These are phyloP conservation scores for Scenedesmus sp. DNA, from an alignment of 163 green algal species.

Conservation along the genomic window DNA sequence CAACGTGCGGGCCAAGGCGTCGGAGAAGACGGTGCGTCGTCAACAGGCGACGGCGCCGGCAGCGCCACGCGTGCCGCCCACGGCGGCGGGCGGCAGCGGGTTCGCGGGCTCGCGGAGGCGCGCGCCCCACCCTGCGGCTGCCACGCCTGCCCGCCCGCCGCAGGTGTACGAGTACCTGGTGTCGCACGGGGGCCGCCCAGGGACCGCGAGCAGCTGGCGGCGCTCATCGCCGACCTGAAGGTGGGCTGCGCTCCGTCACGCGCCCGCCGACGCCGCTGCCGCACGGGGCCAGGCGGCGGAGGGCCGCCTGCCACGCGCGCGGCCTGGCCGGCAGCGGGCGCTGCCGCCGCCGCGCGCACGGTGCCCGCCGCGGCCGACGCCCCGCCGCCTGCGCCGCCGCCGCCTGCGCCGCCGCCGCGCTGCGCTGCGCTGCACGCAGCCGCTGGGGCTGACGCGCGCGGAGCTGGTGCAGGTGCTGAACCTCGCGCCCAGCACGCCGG, in stretches of 20 bases:
- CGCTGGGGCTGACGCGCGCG: constrained; percentile 53
- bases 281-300: too few species aligned
- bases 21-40: constrained; percentile 34
- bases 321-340: neutral
- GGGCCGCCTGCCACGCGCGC: neutral
- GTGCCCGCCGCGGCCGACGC: too few species aligned
- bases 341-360: too few species aligned
- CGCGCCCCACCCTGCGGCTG: neutral
- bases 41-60: neutral
- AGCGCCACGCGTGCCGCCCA: neutral
- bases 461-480: constrained; percentile 72
- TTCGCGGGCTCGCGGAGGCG: neutral
- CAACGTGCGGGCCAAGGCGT: constrained; percentile 38
- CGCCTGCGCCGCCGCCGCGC: neutral
- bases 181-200: constrained; percentile 10
- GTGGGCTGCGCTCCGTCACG: constrained; percentile 10
- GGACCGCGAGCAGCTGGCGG: constrained; percentile 18
- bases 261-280: neutral
- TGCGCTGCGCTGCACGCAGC: too few species aligned
- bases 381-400: neutral
- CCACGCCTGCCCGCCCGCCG: neutral
- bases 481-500: constrained; percentile 48
- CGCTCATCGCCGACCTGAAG: constrained; percentile 29
- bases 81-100: neutral
- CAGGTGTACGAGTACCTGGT: constrained; percentile 31